phyloP scores from a whole-genome alignment of 306 rosid species.

The Trifolium dubium region DNA sequence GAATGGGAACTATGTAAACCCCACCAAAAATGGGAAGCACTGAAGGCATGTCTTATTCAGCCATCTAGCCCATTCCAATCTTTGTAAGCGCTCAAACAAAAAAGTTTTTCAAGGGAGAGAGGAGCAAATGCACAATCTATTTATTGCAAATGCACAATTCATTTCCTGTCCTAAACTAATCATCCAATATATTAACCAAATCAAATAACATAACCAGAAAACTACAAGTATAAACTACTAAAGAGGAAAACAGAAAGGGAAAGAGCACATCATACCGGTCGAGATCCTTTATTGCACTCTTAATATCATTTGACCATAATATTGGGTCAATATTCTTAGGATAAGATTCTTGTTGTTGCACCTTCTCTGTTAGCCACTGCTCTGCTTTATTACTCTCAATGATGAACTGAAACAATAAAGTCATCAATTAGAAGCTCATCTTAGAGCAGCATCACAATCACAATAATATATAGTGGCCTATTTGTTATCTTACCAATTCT shows the following conservation, averaged over 20 bases:
- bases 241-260: conserved; percentile 23
- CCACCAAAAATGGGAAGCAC: no score
- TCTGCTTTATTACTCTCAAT: conserved; percentile 69
- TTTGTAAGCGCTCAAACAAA: no score
- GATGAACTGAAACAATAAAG: conserved; percentile 52
- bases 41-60: no score
- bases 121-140: no score
- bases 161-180: neutral
- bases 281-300: conserved; percentile 59
- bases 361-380: conserved; percentile 77
- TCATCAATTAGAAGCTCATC: conserved; percentile 28
- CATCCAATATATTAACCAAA: neutral
- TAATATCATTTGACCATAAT: conserved; percentile 63
- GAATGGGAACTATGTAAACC: no score
- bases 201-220: conserved; percentile 10
- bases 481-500: conserved; percentile 43
- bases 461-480: conserved; percentile 16
- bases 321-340: conserved; percentile 71
- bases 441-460: conserved; percentile 34
- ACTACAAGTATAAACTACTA: conserved; percentile 6
- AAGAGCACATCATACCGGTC: conserved; percentile 55
- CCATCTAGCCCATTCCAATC: no score
- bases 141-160: neutral
- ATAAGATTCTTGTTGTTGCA: conserved; percentile 64
- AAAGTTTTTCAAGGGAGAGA: no score